Evolutionary conservation across 768 basidiomycete species (phyloP).

Genomic region (Roridomyces roridus): DNA sequence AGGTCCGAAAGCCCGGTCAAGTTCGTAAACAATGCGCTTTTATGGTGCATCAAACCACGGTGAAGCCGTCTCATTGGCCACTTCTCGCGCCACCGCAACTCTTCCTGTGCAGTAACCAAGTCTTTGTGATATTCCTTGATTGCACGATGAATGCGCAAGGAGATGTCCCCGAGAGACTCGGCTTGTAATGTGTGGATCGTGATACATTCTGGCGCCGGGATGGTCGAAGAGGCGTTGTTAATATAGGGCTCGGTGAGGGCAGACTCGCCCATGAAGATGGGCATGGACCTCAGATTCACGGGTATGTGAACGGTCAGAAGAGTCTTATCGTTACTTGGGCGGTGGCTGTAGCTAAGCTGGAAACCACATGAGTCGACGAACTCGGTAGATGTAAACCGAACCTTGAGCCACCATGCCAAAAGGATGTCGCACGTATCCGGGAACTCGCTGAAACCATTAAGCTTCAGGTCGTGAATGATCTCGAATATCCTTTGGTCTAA

Average conservation of each 20-base stretch:
- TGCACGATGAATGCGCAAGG: conserved; percentile 2
- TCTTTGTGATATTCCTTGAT: background rate
- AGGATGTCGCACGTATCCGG: no score
- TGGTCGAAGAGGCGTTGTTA: conserved; percentile 6
- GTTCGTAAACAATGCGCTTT: conserved; percentile 2
- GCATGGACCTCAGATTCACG: conserved; percentile 1
- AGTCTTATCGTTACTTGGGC: background rate
- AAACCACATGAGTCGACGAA: no score
- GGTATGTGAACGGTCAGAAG: background rate
- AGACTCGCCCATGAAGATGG: conserved; percentile 1
- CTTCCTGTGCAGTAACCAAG: background rate
- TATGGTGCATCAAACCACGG: background rate
- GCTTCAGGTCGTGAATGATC: no score
- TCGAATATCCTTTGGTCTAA: no score
- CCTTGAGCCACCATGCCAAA: no score
- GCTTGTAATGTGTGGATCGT: background rate
- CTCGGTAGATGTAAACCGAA: no score
- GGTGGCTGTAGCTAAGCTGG: conserved; percentile 4
- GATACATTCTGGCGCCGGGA: background rate
- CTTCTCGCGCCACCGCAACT: conserved; percentile 7
- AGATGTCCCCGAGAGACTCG: background rate
- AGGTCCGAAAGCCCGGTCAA: conserved; percentile 5
- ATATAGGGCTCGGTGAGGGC: background rate
- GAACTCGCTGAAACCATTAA: no score
- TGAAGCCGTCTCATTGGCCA: background rate